phyloP scores from a whole-genome alignment of 192 early-diverging fungal genomes.

The Kickxella alabastrina region DNA sequence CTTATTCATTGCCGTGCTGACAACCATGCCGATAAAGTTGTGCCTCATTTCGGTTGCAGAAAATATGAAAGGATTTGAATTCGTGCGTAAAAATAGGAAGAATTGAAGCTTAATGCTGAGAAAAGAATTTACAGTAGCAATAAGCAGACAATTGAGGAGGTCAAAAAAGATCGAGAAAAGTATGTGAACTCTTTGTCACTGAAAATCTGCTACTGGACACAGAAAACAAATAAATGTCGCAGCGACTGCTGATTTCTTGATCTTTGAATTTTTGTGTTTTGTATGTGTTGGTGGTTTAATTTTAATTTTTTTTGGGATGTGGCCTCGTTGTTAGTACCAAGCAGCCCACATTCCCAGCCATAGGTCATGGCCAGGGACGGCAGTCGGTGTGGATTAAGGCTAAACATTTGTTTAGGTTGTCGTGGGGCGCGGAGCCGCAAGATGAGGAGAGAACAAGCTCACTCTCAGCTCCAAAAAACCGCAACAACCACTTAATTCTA shows the following conservation, averaged over 20 bases:
- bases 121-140: not conserved
- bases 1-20: slow-evolving; percentile 84
- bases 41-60: slow-evolving; percentile 58
- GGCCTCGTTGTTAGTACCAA: slow-evolving; percentile 29
- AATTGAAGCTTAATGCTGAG: not conserved
- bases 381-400: slow-evolving; percentile 43
- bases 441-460: slow-evolving; percentile 6
- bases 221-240: too few relatives aligned
- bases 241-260: too few relatives aligned
- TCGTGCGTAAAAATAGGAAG: not conserved
- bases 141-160: not conserved
- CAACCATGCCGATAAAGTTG: slow-evolving; percentile 80
- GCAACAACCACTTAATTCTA: slow-evolving; percentile 27
- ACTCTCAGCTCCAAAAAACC: slow-evolving; percentile 26
- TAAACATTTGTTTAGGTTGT: slow-evolving; percentile 27
- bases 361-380: not conserved
- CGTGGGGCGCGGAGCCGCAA: slow-evolving; percentile 29
- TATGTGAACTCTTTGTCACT: too few relatives aligned
- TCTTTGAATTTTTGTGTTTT: slow-evolving; percentile 1
- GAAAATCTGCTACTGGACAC: too few relatives aligned
- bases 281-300: not conserved
- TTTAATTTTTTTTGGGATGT: slow-evolving; percentile 6
- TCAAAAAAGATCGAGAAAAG: not conserved
- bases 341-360: slow-evolving; percentile 4
- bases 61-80: not conserved